Conservation (phyloP, 2,329 filamentous ascomycete species). For the Ophiostoma tasmaniense region DNA sequence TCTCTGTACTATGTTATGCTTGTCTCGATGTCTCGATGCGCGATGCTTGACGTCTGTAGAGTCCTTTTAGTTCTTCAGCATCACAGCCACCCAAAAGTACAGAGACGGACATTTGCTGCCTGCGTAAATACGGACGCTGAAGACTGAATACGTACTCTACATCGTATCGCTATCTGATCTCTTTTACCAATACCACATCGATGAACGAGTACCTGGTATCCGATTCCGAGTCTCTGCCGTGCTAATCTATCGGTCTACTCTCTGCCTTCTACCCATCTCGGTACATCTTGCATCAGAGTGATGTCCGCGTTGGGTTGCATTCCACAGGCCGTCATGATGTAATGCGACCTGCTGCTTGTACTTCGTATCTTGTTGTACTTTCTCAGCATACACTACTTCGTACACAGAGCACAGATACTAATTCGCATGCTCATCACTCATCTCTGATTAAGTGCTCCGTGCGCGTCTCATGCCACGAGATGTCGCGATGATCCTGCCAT, state of each 20-base stretch:
- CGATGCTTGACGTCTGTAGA: not conserved
- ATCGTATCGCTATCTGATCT: too few species aligned
- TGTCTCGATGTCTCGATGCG: not conserved
- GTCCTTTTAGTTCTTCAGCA: not conserved
- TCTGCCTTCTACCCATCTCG: not conserved
- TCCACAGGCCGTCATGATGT: not conserved
- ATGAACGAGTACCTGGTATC: not conserved
- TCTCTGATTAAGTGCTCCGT: not conserved
- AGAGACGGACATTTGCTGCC: not conserved
- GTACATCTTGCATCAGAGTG: not conserved
- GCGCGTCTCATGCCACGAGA: not conserved
- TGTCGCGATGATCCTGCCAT: not conserved
- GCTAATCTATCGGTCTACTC: not conserved
- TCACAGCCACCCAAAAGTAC: not conserved
- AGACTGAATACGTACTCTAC: too few species aligned
- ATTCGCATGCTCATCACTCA: not conserved
- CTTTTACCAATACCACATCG: not conserved
- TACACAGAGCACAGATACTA: not conserved
- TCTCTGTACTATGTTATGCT: not conserved
- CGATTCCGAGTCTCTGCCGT: not conserved
- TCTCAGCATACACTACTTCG: too few species aligned
- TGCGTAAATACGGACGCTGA: not conserved
- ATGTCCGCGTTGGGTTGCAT: conserved; percentile 1
- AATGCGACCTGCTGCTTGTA: not conserved
- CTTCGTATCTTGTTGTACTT: not conserved